phyloP scores from a whole-genome alignment of 441 rosid species.

The Francoa sonchifolia region DNA sequence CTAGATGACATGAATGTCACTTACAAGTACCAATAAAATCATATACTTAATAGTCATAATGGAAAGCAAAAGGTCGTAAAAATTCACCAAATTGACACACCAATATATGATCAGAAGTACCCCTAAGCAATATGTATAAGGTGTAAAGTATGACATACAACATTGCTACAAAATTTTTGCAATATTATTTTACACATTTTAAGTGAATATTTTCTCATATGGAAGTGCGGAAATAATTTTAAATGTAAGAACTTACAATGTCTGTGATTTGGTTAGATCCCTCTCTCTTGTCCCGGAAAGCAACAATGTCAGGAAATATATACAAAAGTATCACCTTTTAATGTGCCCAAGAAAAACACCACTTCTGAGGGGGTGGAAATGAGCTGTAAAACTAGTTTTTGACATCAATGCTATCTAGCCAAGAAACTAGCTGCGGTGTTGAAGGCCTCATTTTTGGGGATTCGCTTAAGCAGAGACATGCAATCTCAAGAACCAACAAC shows the following conservation, averaged over 20 bases:
- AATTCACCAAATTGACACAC: no score
- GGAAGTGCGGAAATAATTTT: conserved; percentile 6
- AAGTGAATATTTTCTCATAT: conserved; percentile 6
- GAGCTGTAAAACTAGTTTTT: conserved; percentile 11
- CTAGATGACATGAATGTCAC: no score
- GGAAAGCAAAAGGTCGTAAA: no score
- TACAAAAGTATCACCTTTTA: conserved; percentile 14
- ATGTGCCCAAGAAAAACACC: conserved; percentile 1
- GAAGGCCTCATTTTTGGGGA: conserved; percentile 52
- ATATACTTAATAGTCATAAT: not conserved
- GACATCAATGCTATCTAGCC: conserved; percentile 33
- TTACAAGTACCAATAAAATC: not conserved
- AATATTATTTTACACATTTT: conserved; percentile 11
- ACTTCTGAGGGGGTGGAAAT: not conserved
- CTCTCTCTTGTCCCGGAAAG: conserved; percentile 4
- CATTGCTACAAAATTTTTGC: not conserved
- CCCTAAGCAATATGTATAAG: no score
- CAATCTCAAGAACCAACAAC: conserved; percentile 41
- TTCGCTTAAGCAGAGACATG: conserved; percentile 43
- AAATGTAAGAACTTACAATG: conserved; percentile 12
- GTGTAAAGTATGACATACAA: no score
- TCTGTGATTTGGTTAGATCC: conserved; percentile 8
- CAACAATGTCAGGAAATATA: conserved; percentile 11
- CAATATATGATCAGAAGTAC: conserved; percentile 1
- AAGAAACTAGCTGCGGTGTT: conserved; percentile 46